Base-by-base conservation (phyloP, 2,329 filamentous ascomycete genomes). In the Chrysosporium keratinophilum region DNA sequence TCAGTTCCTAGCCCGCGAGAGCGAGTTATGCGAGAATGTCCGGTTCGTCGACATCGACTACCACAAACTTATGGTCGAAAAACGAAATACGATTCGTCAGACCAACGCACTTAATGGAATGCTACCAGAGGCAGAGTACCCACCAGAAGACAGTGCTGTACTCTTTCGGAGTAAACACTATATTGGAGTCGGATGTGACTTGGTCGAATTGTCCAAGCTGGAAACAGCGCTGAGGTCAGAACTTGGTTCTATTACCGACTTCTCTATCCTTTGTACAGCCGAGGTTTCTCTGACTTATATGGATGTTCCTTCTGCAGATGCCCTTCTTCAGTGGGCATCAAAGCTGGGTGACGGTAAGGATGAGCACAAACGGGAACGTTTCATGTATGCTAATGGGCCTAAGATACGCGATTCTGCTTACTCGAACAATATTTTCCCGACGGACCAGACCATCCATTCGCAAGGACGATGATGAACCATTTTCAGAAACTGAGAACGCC, bases 241-340 rank as follows among this genome's bases (percentile, higher is more conserved):
- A 43, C 65, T 88, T 1, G 73, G 83, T 39, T 65, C 84, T 14
- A 65, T 44, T 44, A 37, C 76, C 1, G 71, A 79, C 6, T 81
- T 79, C 55, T 75, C 78, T 2, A 78, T 95, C 1, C 73, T 96
- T 20, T 95, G 93, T 62, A 78, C 89, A 23, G 89, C 89, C 0
- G 91, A 97, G 69, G 89, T 95, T 12, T 94, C 89, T 2, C 80
- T 95, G 40, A 93, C 88, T 0, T 95, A 95, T 63, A 94, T 95
- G 87, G 82, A 88, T 54, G 80, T 81, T 1, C 67, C 78, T 19
- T 82, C 81, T 40, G 83, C 88, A 5, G 84, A 95, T 71, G 75
- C 78, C 14, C 74, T 96, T 7, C 83, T 96, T 31, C 66, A 76
- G 49, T 96, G 88, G 88, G 84, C 86, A n/a, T 80, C 81, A 52